phyloP scores from a whole-genome alignment of 768 basidiomycete genomes.

The Exsudoporus frostii region DNA sequence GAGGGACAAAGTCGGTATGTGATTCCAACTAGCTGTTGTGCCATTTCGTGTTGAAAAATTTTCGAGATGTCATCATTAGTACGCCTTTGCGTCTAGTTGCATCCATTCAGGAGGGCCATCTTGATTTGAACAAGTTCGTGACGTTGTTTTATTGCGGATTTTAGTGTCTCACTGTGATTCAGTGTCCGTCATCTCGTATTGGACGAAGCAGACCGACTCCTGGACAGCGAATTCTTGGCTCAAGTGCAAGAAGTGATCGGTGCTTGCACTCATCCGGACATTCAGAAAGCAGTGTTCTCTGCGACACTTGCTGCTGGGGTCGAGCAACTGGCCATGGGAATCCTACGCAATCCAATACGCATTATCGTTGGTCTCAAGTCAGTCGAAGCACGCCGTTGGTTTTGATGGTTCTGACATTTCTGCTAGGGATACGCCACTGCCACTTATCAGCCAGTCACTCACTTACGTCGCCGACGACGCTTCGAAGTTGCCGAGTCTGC shows the following conservation, averaged over 20 bases:
- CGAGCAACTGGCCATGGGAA: constrained; percentile 83
- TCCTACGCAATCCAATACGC: constrained; percentile 83
- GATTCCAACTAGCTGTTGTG: constrained; percentile 2
- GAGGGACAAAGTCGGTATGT: constrained; percentile 73
- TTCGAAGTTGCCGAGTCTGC: constrained; percentile 89
- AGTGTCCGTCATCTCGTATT: constrained; percentile 85
- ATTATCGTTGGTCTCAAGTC: constrained; percentile 97
- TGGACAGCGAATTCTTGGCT: constrained; percentile 83
- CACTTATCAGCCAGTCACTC: constrained; percentile 84
- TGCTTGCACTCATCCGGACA: constrained; percentile 60
- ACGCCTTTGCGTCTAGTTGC: constrained; percentile 89
- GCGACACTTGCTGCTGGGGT: constrained; percentile 89
- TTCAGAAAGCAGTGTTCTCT: constrained; percentile 91
- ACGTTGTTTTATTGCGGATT: neutral
- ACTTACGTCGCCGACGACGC: constrained; percentile 90
- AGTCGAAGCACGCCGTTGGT: constrained; percentile 25
- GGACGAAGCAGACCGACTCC: constrained; percentile 89
- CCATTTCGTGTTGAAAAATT: neutral
- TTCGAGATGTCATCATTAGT: constrained; percentile 84
- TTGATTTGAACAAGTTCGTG: constrained; percentile 73
- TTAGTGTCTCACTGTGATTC: constrained; percentile 1
- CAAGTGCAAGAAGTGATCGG: constrained; percentile 87
- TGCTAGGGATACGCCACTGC: constrained; percentile 85
- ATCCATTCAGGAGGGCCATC: constrained; percentile 62
- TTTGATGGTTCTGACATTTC: constrained; percentile 11